These are phyloP conservation scores for Mercurialis annua DNA, from an alignment of 345 rosid genomes.

Conservation along the genomic window DNA sequence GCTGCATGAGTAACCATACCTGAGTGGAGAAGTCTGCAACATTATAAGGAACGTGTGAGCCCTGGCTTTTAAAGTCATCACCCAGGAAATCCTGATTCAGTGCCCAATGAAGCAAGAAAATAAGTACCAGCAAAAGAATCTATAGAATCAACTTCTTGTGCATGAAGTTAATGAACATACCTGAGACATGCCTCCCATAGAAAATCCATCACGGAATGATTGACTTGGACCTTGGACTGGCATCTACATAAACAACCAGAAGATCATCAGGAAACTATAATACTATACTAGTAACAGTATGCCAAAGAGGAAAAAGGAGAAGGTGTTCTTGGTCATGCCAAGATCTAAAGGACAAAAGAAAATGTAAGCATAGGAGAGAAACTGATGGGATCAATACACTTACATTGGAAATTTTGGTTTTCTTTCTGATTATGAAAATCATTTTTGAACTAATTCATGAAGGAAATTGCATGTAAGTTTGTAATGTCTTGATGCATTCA, in stretches of 20 bases:
- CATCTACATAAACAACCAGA: conserved; percentile 37
- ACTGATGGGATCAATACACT: neutral
- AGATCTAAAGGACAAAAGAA: neutral
- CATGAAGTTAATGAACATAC: conserved; percentile 33
- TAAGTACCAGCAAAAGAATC: neutral
- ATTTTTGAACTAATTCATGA: neutral
- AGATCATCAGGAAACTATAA: conserved; percentile 12
- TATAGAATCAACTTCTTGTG: neutral
- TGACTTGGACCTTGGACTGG: conserved; percentile 85
- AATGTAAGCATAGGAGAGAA: neutral
- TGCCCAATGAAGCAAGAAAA: conserved; percentile 16
- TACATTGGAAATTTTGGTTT: neutral
- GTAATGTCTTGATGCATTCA: no score
- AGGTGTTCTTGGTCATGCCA: neutral
- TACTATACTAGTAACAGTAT: neutral
- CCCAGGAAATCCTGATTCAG: conserved; percentile 77
- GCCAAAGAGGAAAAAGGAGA: conserved; percentile 4
- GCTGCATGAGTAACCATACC: conserved; percentile 30
- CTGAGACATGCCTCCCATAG: conserved; percentile 97
- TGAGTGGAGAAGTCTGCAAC: conserved; percentile 88
- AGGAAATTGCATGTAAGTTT: neutral
- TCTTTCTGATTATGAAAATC: neutral
- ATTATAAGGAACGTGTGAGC: conserved; percentile 90
- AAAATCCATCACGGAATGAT: conserved; percentile 92
- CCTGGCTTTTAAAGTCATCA: conserved; percentile 98